Percentiles rank a stretch among this genome's conserved stretches.
Evolutionary conservation across 352 stramenopile genomes (phyloP).

Genomic region (Thraustochytrium striatum): DNA sequence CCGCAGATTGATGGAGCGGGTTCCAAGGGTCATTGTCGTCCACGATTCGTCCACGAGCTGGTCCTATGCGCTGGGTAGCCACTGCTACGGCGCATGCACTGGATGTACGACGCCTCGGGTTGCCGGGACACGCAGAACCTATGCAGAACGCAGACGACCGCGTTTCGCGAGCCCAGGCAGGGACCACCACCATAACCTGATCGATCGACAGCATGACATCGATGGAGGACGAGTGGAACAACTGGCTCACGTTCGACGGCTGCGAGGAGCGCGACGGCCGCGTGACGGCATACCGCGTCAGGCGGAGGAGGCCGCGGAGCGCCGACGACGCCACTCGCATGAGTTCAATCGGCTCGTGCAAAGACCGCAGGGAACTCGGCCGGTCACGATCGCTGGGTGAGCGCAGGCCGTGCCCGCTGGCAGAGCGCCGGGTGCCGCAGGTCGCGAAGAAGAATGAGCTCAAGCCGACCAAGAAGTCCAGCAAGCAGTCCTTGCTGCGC

Average conservation of each 20-base stretch:
- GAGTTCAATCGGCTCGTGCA: not conserved
- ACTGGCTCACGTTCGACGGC: constrained; percentile 42
- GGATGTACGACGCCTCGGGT: too few species aligned
- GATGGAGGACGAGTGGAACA: constrained; percentile 22
- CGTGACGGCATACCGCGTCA: not conserved
- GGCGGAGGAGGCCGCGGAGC: not conserved
- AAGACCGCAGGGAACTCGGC: not conserved
- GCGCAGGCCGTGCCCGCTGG: not conserved
- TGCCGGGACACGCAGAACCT: not conserved
- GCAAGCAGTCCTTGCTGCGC: not conserved
- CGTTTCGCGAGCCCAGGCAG: not conserved
- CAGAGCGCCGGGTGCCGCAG: not conserved
- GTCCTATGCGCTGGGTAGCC: not conserved
- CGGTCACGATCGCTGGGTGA: not conserved
- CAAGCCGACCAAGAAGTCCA: not conserved
- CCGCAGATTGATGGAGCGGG: too few species aligned
- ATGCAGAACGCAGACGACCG: not conserved
- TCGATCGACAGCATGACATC: not conserved
- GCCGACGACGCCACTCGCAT: not conserved
- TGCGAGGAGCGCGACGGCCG: not conserved
- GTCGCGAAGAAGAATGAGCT: not conserved
- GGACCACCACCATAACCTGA: not conserved
- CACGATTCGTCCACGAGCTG: too few species aligned
- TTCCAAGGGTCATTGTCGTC: too few species aligned
- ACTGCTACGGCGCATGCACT: not conserved